Percentiles rank a stretch among this genome's conserved stretches.
Conservation (phyloP, 2,329 filamentous ascomycete genomes). For the Penicillium sp. region DNA sequence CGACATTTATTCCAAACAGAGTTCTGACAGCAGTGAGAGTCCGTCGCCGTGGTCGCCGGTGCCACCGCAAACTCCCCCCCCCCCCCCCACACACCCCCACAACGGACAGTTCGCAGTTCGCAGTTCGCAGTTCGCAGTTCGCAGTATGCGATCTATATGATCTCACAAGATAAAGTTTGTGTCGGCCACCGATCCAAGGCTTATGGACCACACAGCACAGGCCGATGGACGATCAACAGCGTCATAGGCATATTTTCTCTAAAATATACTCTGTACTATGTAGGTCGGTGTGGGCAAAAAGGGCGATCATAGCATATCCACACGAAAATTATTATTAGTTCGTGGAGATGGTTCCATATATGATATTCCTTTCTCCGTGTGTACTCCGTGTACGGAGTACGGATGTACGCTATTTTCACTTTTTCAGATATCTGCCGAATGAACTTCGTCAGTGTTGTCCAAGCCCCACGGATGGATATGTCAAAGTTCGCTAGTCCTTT, state of each 20-base stretch:
- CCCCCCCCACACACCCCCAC: no score
- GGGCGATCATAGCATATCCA: background rate
- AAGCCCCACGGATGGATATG: background rate
- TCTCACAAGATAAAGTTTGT: slow-evolving; percentile 16
- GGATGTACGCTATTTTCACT: background rate
- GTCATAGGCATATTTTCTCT: background rate
- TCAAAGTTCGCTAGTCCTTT: background rate
- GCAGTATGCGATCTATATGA: background rate
- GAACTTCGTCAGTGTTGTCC: background rate
- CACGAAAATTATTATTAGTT: background rate
- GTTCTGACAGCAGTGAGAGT: background rate
- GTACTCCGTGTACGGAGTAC: background rate
- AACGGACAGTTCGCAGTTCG: slow-evolving; percentile 1
- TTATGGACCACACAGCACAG: slow-evolving; percentile 11
- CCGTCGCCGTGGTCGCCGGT: background rate
- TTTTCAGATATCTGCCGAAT: background rate
- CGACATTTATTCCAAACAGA: slow-evolving; percentile 4
- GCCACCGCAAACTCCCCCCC: no score
- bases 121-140: background rate
- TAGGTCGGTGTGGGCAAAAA: background rate
- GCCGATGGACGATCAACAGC: background rate
- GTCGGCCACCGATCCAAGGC: slow-evolving; percentile 11
- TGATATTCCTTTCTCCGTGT: background rate
- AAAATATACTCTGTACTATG: background rate
- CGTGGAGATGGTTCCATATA: background rate